phyloP scores from a whole-genome alignment of 139 green algal species.

The Parachlorella kessleri region DNA sequence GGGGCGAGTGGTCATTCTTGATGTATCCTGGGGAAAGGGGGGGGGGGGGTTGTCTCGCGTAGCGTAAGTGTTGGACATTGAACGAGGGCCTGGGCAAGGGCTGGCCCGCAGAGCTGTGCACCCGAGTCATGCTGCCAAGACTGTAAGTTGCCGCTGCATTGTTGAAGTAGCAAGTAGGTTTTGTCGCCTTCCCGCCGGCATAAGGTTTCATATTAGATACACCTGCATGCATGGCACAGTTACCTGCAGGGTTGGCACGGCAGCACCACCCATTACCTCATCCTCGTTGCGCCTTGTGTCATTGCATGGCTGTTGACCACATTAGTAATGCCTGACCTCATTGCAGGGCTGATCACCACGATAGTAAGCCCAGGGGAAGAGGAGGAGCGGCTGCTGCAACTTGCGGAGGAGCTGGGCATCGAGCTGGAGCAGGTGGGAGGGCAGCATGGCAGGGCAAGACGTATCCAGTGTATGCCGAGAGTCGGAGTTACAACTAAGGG shows the following conservation, averaged over 20 bases:
- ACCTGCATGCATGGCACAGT: not conserved
- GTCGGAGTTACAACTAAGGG: no score
- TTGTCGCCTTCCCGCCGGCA: not conserved
- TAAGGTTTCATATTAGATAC: not conserved
- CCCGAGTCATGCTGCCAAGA: no score
- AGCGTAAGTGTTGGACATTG: not conserved
- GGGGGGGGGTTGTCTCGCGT: no score
- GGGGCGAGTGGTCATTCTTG: no score
- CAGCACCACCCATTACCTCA: no score
- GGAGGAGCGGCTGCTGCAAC: constrained; percentile 38
- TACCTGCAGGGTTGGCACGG: no score
- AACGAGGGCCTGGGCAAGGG: not conserved
- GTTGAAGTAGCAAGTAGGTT: not conserved
- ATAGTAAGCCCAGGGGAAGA: constrained; percentile 58
- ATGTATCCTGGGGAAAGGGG: not conserved
- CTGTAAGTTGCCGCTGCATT: no score
- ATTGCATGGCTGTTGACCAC: not conserved
- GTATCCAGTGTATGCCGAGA: no score
- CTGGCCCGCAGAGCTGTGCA: not conserved
- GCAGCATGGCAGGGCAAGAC: no score
- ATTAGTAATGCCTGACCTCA: not conserved
- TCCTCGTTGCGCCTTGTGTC: not conserved
- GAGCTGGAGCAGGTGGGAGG: constrained; percentile 40
- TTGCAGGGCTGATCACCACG: constrained; percentile 63
- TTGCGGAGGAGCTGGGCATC: constrained; percentile 57